These are phyloP conservation scores for Cercospora zeae-maydis DNA, from an alignment of 2,329 filamentous ascomycete species.

Conservation along the genomic window DNA sequence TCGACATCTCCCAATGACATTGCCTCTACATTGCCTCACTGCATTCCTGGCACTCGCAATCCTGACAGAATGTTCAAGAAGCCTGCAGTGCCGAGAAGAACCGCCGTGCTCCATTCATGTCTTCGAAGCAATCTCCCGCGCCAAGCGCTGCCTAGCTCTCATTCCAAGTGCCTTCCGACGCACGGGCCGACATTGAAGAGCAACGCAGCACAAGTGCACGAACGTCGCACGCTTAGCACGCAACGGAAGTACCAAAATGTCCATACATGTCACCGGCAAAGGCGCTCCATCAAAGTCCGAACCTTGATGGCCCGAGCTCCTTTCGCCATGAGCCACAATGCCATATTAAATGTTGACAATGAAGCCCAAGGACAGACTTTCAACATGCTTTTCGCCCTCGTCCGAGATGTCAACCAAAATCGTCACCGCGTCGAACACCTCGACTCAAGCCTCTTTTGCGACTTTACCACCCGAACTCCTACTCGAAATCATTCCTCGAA, in stretches of 20 bases:
- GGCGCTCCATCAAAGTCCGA: slow-evolving; percentile 6
- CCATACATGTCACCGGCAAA: slow-evolving; percentile 5
- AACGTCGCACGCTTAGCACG: background rate
- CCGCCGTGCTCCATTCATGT: background rate
- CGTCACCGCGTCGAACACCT: background rate
- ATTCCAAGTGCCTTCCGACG: background rate
- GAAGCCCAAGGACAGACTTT: background rate
- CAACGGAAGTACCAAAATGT: background rate
- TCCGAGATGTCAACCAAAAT: background rate
- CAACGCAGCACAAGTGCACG: background rate
- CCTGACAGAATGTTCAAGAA: background rate
- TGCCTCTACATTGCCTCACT: background rate
- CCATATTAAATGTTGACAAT: background rate
- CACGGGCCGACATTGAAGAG: background rate
- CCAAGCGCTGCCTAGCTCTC: background rate
- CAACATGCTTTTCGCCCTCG: background rate
- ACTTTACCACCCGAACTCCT: slow-evolving; percentile 32
- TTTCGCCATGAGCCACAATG: background rate
- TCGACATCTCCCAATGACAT: background rate
- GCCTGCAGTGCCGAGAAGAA: background rate
- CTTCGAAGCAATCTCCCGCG: background rate
- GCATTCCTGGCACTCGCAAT: background rate
- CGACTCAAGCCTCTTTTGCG: slow-evolving; percentile 7
- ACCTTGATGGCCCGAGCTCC: slow-evolving; percentile 10
- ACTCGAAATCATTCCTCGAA: slow-evolving; percentile 33